Base-by-base conservation (phyloP, 306 rosid species). In the Lathyrus sativus region DNA sequence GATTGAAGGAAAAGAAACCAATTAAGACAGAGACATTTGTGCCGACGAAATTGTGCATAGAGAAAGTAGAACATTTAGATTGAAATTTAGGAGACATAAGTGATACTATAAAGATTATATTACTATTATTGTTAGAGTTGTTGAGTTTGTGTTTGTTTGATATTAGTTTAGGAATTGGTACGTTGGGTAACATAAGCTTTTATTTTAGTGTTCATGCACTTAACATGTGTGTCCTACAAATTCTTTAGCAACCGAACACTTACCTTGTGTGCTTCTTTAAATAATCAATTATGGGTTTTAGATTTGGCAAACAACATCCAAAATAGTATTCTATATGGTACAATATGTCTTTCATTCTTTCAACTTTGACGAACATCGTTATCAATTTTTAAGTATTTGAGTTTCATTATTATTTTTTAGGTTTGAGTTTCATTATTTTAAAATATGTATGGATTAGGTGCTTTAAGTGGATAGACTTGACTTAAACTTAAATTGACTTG, bases 161-260 rank as follows among this genome's bases (percentile, higher is more conserved):
- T 41, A 62, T 17, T 43, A 41, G 70, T 46, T 57, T 38, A 54
- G 69, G 68, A 69, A 62, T 62, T 28, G 64, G 61, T 17, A 43
- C 57, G 62, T 77, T 60, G 76, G 38, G 53, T 62, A 62, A 72
- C 54, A 38, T 28, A 59, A 22, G 70, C 31, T 8, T 63, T 51
- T 41, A 26, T 39, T 58, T 51, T 57, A 31, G 56, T 55, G 62
- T 77, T 70, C 80, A 74, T 74, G 78, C 71, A 73, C 82, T 79
- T 62, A 62, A 74, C 77, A 74, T 65, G 60, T 44, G 58, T 81
- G 48, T 49, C 82, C 78, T 70, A 81, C 82, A n/a, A 26, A 9
- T 65, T 68, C 77, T 73, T 81, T 22, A 72, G 68, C 78, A 67
- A 62, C 80, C 80, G 72, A 71, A 75, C 80, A 76, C 80, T 65